phyloP scores from a whole-genome alignment of 495 filamentous ascomycete genomes.

The Penicillium goetzii region DNA sequence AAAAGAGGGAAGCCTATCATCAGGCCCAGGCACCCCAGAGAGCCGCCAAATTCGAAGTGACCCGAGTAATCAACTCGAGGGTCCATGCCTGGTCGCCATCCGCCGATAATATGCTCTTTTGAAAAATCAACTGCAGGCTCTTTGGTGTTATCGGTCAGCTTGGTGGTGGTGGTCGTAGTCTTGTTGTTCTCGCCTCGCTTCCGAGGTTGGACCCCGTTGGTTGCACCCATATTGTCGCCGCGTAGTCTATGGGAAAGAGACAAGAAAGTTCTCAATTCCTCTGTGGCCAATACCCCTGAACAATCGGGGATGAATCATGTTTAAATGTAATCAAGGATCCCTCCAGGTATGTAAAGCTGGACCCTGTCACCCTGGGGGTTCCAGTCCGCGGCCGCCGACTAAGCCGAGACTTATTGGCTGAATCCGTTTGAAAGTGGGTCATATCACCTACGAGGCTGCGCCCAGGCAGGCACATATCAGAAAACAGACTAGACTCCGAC shows the following conservation, averaged over 20 bases:
- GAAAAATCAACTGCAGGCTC: slow-evolving; percentile 12
- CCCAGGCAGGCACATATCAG: not conserved
- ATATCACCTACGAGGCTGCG: not conserved
- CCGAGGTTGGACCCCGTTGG: slow-evolving; percentile 11
- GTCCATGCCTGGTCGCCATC: slow-evolving; percentile 32
- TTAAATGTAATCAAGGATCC: not conserved
- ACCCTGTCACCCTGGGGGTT: not conserved
- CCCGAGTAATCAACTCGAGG: slow-evolving; percentile 51
- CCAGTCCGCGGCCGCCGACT: not conserved
- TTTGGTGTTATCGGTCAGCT: not conserved
- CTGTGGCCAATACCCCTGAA: not conserved
- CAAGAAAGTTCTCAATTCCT: not conserved
- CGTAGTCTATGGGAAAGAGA: not conserved
- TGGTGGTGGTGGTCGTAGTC: not conserved
- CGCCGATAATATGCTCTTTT: slow-evolving; percentile 27
- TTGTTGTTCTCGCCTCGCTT: slow-evolving; percentile 7
- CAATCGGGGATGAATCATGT: no score
- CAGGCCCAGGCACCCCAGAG: slow-evolving; percentile 68
- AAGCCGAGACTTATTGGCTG: not conserved
- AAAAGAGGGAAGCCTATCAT: slow-evolving; percentile 88
- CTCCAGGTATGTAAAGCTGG: not conserved
- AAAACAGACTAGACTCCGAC: no score
- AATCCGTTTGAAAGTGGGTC: not conserved
- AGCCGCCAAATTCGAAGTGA: slow-evolving; percentile 84
- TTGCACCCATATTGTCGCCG: slow-evolving; percentile 10